Evolutionary conservation across 2,329 filamentous ascomycete species (phyloP), one percentile per base, ranked within the genome.

Genomic region (Alternaria postmessia): DNA sequence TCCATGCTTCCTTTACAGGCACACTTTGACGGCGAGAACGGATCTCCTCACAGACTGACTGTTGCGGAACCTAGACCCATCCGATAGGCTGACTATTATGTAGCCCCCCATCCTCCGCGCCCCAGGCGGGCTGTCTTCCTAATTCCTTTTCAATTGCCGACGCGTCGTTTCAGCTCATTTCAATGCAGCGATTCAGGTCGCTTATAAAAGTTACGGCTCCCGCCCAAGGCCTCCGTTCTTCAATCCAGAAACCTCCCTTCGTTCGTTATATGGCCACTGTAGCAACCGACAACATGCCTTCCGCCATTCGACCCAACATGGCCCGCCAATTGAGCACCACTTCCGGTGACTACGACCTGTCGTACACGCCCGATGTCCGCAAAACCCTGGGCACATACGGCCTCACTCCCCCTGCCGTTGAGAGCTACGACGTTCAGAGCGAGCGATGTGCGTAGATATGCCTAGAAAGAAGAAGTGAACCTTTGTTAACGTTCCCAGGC

Each of bases 361-460:
- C 83, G 20, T 79, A 84, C 69, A 71, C 81, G 5, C 75, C 79
- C 64, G 81, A 84, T 67, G 80, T 83, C 53, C 81, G 84, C 70
- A 82, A 80, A 63, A 81, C 82, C 70, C 80, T 85, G 44, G 78
- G 78, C 53, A 85, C 84, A 38, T 84, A 85, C 69, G 84, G 84
- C 54, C 78, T 86, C 59, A 81, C 79, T 41, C 84, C 84, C 52
- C 84, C 84, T 14, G 79, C 75, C 34, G 76, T 84, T 24, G 83
- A 86, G 75, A 81, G 76, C 63, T 83, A 80, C 71, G 81, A 84
- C 61, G 75, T 78, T 41, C 84, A 86, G 73, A 76, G 78, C 57
- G 76, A 83, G 70, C 77, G 83, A 82, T 85, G 83, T 84, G 64
- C 71, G 78, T 39, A 5, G 16, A 9, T 8, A 39, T 38, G 16